phyloP scores from a whole-genome alignment of 2,329 filamentous ascomycete genomes.

The Penicillium sp. region DNA sequence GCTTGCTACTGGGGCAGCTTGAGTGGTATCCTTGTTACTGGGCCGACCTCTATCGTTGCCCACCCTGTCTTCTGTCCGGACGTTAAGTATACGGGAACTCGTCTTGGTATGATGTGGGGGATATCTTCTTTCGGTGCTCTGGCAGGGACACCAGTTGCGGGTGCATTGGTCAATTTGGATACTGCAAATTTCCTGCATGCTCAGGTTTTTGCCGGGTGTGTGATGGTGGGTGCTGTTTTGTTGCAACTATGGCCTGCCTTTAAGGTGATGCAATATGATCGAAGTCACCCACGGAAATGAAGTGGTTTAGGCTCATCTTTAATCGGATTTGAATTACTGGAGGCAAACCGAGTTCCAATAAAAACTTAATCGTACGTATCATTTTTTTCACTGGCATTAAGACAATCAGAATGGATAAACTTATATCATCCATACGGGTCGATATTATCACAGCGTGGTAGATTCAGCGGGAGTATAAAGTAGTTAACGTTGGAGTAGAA shows the following conservation, averaged over 20 bases:
- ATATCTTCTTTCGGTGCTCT: constrained; percentile 42
- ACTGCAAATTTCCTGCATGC: constrained; percentile 35
- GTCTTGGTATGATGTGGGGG: constrained; percentile 45
- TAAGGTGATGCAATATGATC: constrained; percentile 34
- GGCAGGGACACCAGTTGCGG: constrained; percentile 41
- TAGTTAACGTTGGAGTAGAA: too few relatives aligned
- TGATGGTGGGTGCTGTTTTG: constrained; percentile 39
- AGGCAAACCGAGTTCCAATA: neutral
- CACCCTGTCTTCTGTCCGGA: constrained; percentile 39
- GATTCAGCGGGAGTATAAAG: too few relatives aligned
- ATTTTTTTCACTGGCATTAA: neutral
- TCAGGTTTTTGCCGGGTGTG: constrained; percentile 42
- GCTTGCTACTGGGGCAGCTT: constrained; percentile 42
- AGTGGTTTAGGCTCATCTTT: neutral
- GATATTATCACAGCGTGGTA: too few relatives aligned
- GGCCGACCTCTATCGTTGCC: constrained; percentile 38
- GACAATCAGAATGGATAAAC: too few relatives aligned
- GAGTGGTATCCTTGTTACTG: constrained; percentile 40
- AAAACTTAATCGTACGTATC: neutral
- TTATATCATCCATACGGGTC: too few relatives aligned
- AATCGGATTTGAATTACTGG: neutral
- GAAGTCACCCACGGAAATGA: constrained; percentile 13
- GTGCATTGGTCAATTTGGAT: constrained; percentile 38
- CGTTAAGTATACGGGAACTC: constrained; percentile 36
- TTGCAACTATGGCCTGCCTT: constrained; percentile 38